Evolutionary conservation across 2,329 filamentous ascomycete species (phyloP).

Genomic region (Bertia moriformis): DNA sequence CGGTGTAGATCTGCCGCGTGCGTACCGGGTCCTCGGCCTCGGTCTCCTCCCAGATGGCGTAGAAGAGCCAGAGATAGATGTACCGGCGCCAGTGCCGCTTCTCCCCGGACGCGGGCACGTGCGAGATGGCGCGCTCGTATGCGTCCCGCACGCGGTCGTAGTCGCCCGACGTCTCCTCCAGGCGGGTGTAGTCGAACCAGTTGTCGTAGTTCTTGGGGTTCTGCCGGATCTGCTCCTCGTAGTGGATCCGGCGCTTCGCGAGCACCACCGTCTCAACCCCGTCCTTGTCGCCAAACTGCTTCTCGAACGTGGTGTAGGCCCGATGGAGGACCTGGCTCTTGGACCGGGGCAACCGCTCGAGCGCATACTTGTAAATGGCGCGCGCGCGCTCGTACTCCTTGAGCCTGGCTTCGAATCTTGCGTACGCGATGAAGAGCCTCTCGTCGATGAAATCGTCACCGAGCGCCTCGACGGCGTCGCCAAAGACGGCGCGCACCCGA

Average conservation of each 20-base stretch:
- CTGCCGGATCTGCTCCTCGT: conserved; percentile 85
- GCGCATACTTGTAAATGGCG: conserved; percentile 91
- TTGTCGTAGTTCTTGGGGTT: conserved; percentile 93
- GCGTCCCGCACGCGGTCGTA: conserved; percentile 74
- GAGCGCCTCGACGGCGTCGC: conserved; percentile 71
- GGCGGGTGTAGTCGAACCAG: conserved; percentile 87
- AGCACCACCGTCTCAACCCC: conserved; percentile 91
- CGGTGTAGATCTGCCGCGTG: conserved; percentile 77
- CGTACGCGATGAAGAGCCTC: conserved; percentile 86
- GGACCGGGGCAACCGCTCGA: conserved; percentile 80
- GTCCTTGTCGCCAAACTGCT: conserved; percentile 86
- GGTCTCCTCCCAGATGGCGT: conserved; percentile 87
- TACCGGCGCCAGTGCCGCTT: conserved; percentile 96
- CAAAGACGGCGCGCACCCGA: conserved; percentile 80
- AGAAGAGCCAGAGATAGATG: conserved; percentile 96
- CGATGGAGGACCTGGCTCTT: conserved; percentile 77
- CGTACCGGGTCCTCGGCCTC: conserved; percentile 65
- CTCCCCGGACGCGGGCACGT: conserved; percentile 86
- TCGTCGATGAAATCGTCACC: conserved; percentile 95
- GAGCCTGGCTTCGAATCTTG: conserved; percentile 83
- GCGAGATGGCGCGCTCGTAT: conserved; percentile 89
- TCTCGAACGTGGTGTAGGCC: conserved; percentile 93
- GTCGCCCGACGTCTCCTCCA: conserved; percentile 79
- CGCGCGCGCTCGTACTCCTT: conserved; percentile 89
- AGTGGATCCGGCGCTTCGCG: conserved; percentile 82